Conservation (phyloP, 192 early-diverging fungal genomes). For the Mortierella hygrophila region DNA sequence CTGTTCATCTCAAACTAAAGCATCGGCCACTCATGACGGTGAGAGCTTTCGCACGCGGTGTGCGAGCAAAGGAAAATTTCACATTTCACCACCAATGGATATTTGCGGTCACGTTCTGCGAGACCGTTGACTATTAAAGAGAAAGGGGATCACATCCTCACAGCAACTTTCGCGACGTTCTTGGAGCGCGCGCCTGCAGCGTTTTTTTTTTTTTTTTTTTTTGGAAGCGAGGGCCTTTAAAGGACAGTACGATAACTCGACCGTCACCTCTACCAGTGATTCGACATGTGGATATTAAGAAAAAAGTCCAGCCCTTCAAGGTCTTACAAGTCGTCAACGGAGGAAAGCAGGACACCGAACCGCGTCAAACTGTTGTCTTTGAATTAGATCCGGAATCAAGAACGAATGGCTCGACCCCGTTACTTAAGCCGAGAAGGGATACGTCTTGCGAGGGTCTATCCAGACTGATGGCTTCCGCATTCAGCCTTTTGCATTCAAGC, state of each 20-base stretch:
- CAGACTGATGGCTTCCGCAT: conserved; percentile 11
- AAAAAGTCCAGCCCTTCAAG: background rate
- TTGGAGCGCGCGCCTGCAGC: conserved; percentile 25
- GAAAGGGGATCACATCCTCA: background rate
- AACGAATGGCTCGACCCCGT: background rate
- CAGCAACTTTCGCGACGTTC: conserved; percentile 22
- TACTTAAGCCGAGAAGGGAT: conserved; percentile 7
- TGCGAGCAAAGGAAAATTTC: no score
- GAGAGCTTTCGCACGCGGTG: no score
- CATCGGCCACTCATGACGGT: no score
- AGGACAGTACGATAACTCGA: background rate
- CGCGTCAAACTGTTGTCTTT: conserved; percentile 1
- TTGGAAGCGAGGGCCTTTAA: conserved; percentile 3
- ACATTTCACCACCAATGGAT: no score
- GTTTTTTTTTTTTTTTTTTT: no score
- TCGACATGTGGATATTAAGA: conserved; percentile 7
- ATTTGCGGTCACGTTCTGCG: no score
- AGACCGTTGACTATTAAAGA: no score
- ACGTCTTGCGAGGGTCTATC: background rate
- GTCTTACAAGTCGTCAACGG: conserved; percentile 15
- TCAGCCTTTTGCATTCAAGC: conserved; percentile 9
- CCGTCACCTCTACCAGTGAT: background rate
- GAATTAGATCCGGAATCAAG: background rate
- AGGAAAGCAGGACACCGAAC: conserved; percentile 15
- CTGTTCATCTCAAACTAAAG: no score